Evolutionary conservation across 1,139 yeast species (phyloP), one percentile per base, ranked within the genome.

Genomic region (Geotrichum candidum): DNA sequence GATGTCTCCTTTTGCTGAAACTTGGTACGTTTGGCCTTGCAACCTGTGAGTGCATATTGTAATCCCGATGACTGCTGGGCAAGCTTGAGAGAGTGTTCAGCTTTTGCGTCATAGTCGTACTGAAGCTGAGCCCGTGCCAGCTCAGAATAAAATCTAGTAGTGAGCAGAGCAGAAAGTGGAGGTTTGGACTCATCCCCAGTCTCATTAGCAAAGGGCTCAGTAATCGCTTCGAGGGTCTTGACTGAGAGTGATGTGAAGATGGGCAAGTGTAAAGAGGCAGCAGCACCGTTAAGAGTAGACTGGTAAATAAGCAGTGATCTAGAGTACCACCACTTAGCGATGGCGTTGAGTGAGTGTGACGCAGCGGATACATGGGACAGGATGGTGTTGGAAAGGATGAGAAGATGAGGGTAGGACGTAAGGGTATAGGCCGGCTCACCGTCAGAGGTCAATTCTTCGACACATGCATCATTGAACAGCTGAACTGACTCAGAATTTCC

Each of bases 11-110:
- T 81, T 55, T 80, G 81, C 74, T 94, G 99, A 71, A 78, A 89
- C 72, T 89, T 90, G 2, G 99, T 92, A 72, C 95, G 81, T 71
- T 87, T 88, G 5, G 96, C 97, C 68, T 86, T 84, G 57, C 94
- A 90, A 66, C 99, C 99, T 1, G 97, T 87, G 57, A 92, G 76
- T 0, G 87, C 82, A 65, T 87, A 82, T 53, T 81, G 77, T 57
- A 95, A 79, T 1, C 84, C 82, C 0, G 96, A 84, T 13, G 64
- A 57, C 22, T 78, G 62, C 80, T 82, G 35, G 82, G 95, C 73
- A 78, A 80, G 13, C 74, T 76, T 68, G 83, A 80, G 38, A 80
- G 79, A 10, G 82, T 84, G 55, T 84, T 80, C 59, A 82, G 84
- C 71, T 83, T 92, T 51, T 84, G 81, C 66, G 78, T 86, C 67